Base-by-base conservation (phyloP, 768 basidiomycete genomes). In the Suillus cothurnatus region DNA sequence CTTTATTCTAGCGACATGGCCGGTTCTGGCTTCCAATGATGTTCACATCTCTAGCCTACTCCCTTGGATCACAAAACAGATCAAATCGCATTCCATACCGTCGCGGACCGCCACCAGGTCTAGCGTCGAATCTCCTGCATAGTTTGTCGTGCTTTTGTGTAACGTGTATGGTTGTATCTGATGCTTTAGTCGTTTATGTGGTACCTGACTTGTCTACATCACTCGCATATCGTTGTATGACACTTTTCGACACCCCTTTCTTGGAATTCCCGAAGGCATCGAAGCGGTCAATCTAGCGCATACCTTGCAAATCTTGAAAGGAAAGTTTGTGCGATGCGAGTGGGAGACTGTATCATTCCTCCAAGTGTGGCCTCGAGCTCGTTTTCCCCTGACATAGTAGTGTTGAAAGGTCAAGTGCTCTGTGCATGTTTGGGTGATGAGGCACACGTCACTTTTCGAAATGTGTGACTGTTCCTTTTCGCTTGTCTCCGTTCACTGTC, bases 1-100 rank as follows among this genome's bases (percentile, higher is more conserved):
- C 14, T 15, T 61, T 17, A 28, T 39, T 12, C 47, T 64, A 7
- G 47, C 45, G 5, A 47, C 26, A 32, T 64, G 64, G 64, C 64
- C 64, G 67, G 92, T 81, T 14, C 39, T 61, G 34, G 28, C 50
- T 56, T 45, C 28, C 15, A 38, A n/a, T 28, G 31, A 34, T 36
- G 31, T 31, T 26, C 53, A 55, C 21, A 34, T 55, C 15, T 55
- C 53, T n/a, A 3, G n/a, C 32, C 32, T 55, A 34, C 12, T 21
- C 32, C 12, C 21, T 21, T 55, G 53, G 53, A 34, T 55, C 21
- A n/a, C 12, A n/a, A 12, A 55, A n/a, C 31, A 55, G 21, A 34
- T 55, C 52, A 19, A 11, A 6, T 55, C 53, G 1, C 32, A 32
- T 34, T 12, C 11, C 12, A 34, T 12, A 34, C 6, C 12, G 0